Evolutionary conservation across 2,329 filamentous ascomycete species (phyloP).

Genomic region (Monilinia polystroma): DNA sequence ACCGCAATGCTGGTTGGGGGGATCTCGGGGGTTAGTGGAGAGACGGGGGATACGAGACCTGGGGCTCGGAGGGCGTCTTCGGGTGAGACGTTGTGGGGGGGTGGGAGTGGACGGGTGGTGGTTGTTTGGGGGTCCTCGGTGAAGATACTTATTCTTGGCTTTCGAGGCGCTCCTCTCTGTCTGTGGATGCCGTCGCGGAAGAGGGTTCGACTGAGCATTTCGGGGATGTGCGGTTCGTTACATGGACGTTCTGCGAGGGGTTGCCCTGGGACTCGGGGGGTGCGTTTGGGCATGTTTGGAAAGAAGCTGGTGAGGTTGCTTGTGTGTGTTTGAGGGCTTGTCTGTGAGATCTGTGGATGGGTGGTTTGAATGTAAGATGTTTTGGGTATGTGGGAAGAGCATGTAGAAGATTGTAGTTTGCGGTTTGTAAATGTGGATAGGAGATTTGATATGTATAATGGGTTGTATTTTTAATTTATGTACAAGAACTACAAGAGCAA

Average conservation of each 20-base stretch:
- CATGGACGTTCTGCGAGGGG: constrained; percentile 1
- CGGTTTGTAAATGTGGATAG: neutral
- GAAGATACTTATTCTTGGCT: neutral
- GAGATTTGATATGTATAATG: neutral
- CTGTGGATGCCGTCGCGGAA: neutral
- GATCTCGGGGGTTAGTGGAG: neutral
- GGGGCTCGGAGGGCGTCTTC: neutral
- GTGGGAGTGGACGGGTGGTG: neutral
- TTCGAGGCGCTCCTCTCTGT: no score
- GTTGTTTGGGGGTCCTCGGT: neutral
- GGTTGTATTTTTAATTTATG: neutral
- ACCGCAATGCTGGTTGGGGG: neutral
- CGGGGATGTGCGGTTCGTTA: neutral
- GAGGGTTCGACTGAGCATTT: neutral
- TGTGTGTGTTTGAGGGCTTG: neutral
- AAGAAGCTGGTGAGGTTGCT: neutral
- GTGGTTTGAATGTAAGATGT: neutral
- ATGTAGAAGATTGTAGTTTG: neutral
- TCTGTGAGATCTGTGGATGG: neutral
- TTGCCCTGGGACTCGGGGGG: neutral
- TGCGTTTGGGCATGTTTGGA: constrained; percentile 1
- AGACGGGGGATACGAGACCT: neutral
- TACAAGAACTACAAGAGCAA: neutral
- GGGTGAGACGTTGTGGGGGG: neutral
- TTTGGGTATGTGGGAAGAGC: neutral